Base-by-base conservation (phyloP, 2,329 filamentous ascomycete genomes). In the Sporothrix mexicana region DNA sequence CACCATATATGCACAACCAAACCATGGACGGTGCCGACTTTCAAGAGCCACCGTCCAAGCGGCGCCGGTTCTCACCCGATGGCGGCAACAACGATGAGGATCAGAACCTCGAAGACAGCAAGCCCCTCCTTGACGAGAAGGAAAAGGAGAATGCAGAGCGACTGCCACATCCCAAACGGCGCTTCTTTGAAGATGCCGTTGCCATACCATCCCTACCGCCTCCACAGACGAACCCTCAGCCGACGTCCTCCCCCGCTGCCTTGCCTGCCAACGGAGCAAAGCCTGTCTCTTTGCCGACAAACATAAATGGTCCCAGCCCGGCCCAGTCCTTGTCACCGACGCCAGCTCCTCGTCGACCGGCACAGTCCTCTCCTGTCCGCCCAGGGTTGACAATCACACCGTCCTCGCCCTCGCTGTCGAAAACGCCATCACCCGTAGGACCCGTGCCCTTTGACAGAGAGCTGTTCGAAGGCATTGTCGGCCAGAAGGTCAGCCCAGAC, bases 401-500 rank as follows among this genome's bases (percentile, higher is more conserved):
- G 41, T 71, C 72, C 2, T 71, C 72, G 3, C 69, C 72, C 1
- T 64, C 62, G 1, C 64, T 59, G 9, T 70, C 72, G 9, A 43
- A 12, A n/a, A 57, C 45, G 62, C 45, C 68, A 4, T 57, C 71
- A 36, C 30, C 66, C 45, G 66, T 72, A 20, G 47, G 47, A 30
- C 30, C 57, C 15, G 79, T 0, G 73, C 83, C 79, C 0, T 92
- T 92, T 74, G 88, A 91, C 75, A 82, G 85, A 72, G 84, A 83
- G 45, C 85, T 83, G 0, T 90, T 92, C 71, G 86, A 91, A 77
- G 83, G 81, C 73, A 87, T 92, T 74, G 81, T 92, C 25, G 90
- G 89, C 49, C 85, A 87, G 73, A 86, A 86, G 69, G 83, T 92
- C 23, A 79, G 83, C 7, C 73, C 82, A 0, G 83, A 88, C 30